Evolutionary conservation across 495 filamentous ascomycete genomes (phyloP).

Genomic region (Penicillium roqueforti): DNA sequence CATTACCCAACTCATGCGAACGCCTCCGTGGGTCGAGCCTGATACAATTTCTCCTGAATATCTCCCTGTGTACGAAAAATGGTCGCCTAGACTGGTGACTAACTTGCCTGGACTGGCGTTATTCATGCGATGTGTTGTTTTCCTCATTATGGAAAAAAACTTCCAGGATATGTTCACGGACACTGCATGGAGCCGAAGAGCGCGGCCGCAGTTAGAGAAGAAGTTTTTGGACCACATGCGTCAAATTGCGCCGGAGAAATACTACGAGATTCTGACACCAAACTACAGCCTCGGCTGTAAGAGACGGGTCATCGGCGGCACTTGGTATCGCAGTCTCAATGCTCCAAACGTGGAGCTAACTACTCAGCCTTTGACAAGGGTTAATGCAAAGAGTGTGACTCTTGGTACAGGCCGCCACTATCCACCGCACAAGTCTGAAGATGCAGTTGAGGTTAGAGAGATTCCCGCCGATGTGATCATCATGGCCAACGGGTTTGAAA

Average conservation of each 20-base stretch:
- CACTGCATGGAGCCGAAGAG: constrained; percentile 26
- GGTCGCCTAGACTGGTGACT: constrained; percentile 35
- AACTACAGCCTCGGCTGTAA: constrained; percentile 63
- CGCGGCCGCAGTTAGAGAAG: constrained; percentile 30
- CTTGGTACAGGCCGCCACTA: constrained; percentile 51
- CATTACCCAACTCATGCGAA: constrained; percentile 59
- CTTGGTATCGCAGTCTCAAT: constrained; percentile 53
- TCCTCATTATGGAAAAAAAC: constrained; percentile 33
- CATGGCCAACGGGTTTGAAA: constrained; percentile 55
- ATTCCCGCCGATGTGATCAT: constrained; percentile 57
- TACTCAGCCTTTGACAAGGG: constrained; percentile 46
- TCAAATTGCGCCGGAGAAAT: constrained; percentile 50
- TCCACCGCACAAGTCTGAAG: constrained; percentile 31
- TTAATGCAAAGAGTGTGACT: constrained; percentile 48
- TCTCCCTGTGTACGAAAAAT: constrained; percentile 37
- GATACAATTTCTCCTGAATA: constrained; percentile 13
- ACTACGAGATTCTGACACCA: constrained; percentile 60
- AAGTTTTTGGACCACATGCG: constrained; percentile 46
- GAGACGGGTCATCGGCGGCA: constrained; percentile 51
- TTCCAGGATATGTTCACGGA: constrained; percentile 35
- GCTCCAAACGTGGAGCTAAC: constrained; percentile 54
- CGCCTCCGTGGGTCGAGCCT: constrained; percentile 56
- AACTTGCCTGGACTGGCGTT: constrained; percentile 43
- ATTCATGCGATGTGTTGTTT: constrained; percentile 31
- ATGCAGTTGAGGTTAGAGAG: constrained; percentile 32